Evolutionary conservation across 2,329 filamentous ascomycete genomes (phyloP).

Genomic region (Xylariales sp.): DNA sequence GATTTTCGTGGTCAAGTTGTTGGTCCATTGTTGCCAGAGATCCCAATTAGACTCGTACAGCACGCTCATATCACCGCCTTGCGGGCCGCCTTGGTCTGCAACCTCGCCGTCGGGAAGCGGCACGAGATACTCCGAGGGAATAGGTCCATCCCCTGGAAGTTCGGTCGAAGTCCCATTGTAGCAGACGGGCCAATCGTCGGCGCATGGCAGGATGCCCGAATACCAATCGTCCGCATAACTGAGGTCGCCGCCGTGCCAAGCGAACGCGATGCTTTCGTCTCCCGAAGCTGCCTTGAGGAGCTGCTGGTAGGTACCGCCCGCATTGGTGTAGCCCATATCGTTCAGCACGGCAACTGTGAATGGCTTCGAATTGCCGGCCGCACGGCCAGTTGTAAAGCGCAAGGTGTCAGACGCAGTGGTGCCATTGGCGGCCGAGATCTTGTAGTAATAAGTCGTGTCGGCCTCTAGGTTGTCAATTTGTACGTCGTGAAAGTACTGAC

Average conservation of each 20-base stretch:
- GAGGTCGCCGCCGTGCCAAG: slow-evolving; percentile 50
- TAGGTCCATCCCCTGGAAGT: not conserved
- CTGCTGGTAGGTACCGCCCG: slow-evolving; percentile 1
- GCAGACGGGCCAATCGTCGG: slow-evolving; percentile 3
- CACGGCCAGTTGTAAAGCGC: slow-evolving; percentile 5
- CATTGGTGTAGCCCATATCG: slow-evolving; percentile 4
- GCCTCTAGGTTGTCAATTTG: not conserved
- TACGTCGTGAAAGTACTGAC: slow-evolving; percentile 4
- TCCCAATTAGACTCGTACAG: slow-evolving; percentile 53
- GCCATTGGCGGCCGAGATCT: slow-evolving; percentile 1
- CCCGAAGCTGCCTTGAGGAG: slow-evolving; percentile 1
- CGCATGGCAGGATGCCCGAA: slow-evolving; percentile 25
- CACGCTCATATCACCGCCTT: slow-evolving; percentile 22
- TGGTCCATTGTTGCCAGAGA: slow-evolving; percentile 51
- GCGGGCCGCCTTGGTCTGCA: slow-evolving; percentile 22
- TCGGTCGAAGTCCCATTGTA: slow-evolving; percentile 4
- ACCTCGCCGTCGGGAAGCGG: slow-evolving; percentile 44
- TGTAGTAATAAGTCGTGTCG: slow-evolving; percentile 5
- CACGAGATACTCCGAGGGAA: slow-evolving; percentile 29
- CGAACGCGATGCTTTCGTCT: not conserved
- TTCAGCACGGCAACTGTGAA: slow-evolving; percentile 3
- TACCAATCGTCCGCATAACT: slow-evolving; percentile 57
- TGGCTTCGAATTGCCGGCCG: not conserved
- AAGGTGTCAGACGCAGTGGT: slow-evolving; percentile 4
- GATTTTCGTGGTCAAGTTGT: slow-evolving; percentile 48